Evolutionary conservation across 1,284 basidiomycete species (phyloP), one percentile per base, ranked within the genome.

Genomic region (Waitea zeae): DNA sequence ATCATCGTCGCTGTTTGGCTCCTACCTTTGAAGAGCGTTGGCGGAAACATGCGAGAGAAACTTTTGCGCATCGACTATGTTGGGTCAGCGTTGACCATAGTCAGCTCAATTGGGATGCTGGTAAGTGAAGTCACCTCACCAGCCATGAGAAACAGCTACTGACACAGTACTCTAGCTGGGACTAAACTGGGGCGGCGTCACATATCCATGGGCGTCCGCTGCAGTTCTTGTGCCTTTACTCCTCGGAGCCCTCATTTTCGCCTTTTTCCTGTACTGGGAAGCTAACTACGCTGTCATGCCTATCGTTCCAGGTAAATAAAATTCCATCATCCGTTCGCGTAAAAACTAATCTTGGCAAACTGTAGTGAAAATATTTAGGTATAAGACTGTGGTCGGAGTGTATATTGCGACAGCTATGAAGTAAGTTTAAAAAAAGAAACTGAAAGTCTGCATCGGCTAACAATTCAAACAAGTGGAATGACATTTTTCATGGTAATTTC

Each of bases 201-300:
- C 53, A 24, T 56, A 56, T 41, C 39, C 53, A 3, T 60, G 59
- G 57, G 39, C 32, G 3, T 57, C 56, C 1, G 53, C 52, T 1
- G 48, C 48, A 6, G 59, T 62, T n/a, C 43, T 62, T 14, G 57
- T 51, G 3, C 56, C 61, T 0, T 45, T 66, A 4, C 37, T 62
- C 28, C 43, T 62, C 12, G 62, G 61, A 2, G 32, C 52, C 1
- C 46, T 48, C 9, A 38, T 61, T 1, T 44, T 58, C n/a, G 49
- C 41, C 3, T 33, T 57, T 1, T 68, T 67, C 43, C 34, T 62
- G 2, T 35, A 54, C 4, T 59, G 58, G 38, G 64, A 68, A 44
- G 54, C 53, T 33, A 57, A 54, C 35, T 34, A 58, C 4, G 57
- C 61, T 4, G 37, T 41, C 11, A 46, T 66, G 13, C 61, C 63